Evolutionary conservation across 495 filamentous ascomycete genomes (phyloP).

Genomic region (Geopyxis carbonaria): DNA sequence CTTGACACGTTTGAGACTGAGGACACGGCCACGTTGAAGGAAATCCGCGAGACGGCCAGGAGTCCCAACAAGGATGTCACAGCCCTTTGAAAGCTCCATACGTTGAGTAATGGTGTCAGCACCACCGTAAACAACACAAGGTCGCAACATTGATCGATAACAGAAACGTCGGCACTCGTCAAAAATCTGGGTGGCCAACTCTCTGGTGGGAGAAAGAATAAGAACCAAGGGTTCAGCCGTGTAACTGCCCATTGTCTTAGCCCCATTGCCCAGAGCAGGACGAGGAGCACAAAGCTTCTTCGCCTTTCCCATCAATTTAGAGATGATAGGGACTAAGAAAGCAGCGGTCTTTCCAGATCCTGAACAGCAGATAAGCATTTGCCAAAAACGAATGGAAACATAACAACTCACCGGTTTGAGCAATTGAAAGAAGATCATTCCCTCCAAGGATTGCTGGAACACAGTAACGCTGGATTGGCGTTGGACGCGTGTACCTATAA

Average conservation of each 20-base stretch:
- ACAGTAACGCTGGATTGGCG: slow-evolving; percentile 94
- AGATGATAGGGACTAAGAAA: slow-evolving; percentile 96
- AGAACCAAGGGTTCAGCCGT: slow-evolving; percentile 93
- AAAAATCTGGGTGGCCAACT: slow-evolving; percentile 95
- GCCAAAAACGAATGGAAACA: background rate
- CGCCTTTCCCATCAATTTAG: slow-evolving; percentile 80
- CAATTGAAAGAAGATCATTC: slow-evolving; percentile 96
- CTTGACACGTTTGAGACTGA: slow-evolving; percentile 77
- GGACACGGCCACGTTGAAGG: slow-evolving; percentile 96
- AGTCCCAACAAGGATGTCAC: slow-evolving; percentile 91
- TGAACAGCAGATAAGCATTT: slow-evolving; percentile 5
- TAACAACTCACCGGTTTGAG: slow-evolving; percentile 57
- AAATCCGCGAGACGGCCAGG: slow-evolving; percentile 93
- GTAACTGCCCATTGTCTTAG: slow-evolving; percentile 61
- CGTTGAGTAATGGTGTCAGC: slow-evolving; percentile 95
- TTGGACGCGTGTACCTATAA: slow-evolving; percentile 62
- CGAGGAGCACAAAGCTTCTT: slow-evolving; percentile 53
- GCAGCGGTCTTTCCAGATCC: slow-evolving; percentile 94
- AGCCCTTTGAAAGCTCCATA: slow-evolving; percentile 91
- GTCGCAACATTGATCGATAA: slow-evolving; percentile 96
- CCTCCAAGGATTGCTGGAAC: slow-evolving; percentile 94
- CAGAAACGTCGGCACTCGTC: slow-evolving; percentile 96
- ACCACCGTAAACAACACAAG: slow-evolving; percentile 97
- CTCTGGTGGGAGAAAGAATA: slow-evolving; percentile 89
- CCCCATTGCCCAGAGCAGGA: slow-evolving; percentile 37